These are phyloP conservation scores for Penicillium parvum DNA, from an alignment of 495 filamentous ascomycete species.

Conservation along the genomic window DNA sequence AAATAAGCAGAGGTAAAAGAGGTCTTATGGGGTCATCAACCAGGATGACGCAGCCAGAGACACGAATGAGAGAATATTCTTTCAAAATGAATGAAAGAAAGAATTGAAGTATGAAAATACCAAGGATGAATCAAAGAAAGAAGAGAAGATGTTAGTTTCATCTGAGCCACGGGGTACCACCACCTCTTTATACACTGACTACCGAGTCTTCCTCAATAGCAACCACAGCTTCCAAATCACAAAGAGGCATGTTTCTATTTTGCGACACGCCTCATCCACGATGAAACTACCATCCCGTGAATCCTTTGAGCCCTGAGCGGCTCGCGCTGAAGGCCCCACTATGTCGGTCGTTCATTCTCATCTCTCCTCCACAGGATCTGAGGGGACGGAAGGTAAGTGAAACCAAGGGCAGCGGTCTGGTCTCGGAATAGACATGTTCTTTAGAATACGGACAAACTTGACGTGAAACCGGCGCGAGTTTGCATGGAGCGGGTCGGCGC, in stretches of 20 bases:
- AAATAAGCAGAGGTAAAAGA: not conserved
- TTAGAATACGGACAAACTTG: not conserved
- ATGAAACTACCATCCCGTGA: conserved; percentile 15
- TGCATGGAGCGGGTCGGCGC: conserved; percentile 6
- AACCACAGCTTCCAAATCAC: too few species aligned
- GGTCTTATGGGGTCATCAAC: conserved; percentile 6
- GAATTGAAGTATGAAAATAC: conserved; percentile 3
- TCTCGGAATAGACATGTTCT: conserved; percentile 1
- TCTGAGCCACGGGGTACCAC: not conserved
- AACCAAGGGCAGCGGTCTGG: conserved; percentile 6
- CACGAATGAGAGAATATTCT: too few species aligned
- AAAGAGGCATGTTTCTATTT: conserved; percentile 19
- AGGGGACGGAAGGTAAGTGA: conserved; percentile 9
- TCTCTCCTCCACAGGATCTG: conserved; percentile 9
- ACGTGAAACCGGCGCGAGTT: not conserved
- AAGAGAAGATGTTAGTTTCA: not conserved
- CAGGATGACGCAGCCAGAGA: conserved; percentile 17
- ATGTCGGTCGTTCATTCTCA: not conserved
- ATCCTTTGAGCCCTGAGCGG: conserved; percentile 9
- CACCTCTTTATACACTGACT: conserved; percentile 18
- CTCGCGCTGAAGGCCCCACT: conserved; percentile 12
- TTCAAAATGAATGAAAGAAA: conserved; percentile 21
- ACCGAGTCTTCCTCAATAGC: not conserved
- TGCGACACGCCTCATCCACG: not conserved
- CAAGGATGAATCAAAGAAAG: conserved; percentile 1